A percentile compares a stretch with the other conserved stretches of the same genome.
Evolutionary conservation across 306 rosid species (phyloP).

Genomic region (Vachellia collinsii): DNA sequence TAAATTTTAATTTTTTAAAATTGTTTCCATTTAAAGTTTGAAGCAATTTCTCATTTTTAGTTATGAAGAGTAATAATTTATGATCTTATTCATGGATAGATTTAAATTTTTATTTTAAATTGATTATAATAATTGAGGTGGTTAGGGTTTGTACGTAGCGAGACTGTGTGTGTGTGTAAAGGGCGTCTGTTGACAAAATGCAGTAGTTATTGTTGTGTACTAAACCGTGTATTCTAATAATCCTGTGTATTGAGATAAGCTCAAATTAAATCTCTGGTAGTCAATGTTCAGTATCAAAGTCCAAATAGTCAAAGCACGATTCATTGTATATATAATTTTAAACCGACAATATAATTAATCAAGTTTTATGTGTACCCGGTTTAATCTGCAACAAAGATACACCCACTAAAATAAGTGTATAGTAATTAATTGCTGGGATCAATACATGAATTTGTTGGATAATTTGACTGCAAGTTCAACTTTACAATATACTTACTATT

Average conservation of each 20-base stretch:
- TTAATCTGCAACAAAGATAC: slow-evolving; percentile 43
- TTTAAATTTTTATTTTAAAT: too few species aligned
- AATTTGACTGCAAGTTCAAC: slow-evolving; percentile 22
- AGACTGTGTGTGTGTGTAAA: not conserved
- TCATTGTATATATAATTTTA: not conserved
- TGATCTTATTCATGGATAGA: too few species aligned
- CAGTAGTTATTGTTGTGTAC: not conserved
- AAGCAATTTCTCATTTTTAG: too few species aligned
- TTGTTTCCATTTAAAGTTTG: too few species aligned
- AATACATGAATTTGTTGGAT: slow-evolving; percentile 18
- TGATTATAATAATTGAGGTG: too few species aligned
- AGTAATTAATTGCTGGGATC: not conserved
- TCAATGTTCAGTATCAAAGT: not conserved
- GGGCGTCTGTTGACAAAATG: not conserved
- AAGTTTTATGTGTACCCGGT: not conserved
- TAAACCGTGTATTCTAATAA: not conserved
- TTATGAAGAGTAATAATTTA: too few species aligned
- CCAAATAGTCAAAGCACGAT: slow-evolving; percentile 2
- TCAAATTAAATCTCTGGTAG: slow-evolving; percentile 22
- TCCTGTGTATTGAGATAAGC: not conserved
- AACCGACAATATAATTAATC: not conserved
- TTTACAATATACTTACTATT: too few species aligned
- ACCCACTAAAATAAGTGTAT: slow-evolving; percentile 12
- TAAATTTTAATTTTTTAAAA: too few species aligned
- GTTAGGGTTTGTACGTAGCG: too few species aligned